Base-by-base conservation (phyloP, 768 basidiomycete species). In the Sporobolomyces roseus region DNA sequence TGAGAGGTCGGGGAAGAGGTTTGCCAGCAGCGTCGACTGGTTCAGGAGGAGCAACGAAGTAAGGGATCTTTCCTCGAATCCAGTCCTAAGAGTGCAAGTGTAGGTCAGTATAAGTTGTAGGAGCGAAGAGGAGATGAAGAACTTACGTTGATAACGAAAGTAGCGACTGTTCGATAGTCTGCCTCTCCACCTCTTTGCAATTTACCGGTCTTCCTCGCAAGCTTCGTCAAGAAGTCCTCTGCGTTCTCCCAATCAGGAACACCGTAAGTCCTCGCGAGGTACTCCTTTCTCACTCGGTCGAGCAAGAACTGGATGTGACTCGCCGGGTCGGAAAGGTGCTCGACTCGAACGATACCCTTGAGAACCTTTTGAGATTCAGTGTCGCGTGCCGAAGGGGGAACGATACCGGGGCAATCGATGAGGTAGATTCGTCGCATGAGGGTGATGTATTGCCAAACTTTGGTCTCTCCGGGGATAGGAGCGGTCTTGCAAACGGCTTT, bases 381-480 rank as follows among this genome's bases (percentile, higher is more conserved):
- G 79, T 98, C 93, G 70, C 89, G 84, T 3, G 91, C 89, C 29
- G 92, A 93, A 23, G 92, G 88, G 3, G 94, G 94, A 2, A 97
- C 96, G 79, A 98, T 90, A 55, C 96, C 96, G 33, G 96, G 96
- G 78, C 96, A 99, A 80, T 99, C 96, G 81, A 99, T 97, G 74
- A 99, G 88, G 82, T 97, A 99, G 78, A 99, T 99, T 61, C 90
- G 85, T 71, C 88, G 86, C 67, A 93, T 99, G 48, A 99, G 82
- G 33, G 92, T 93, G 81, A 99, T 97, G 80, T 99, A 99, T 84
- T 99, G 94, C 96, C 96, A 99, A 73, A 98, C 93, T 81, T 98
- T 99, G 51, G 96, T 99, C 83, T 99, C 96, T 73, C 96, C 96
- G 3, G 96, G 94, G 16, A 98, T 84, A 12, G 96, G 96, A 16